Conservation (phyloP, 2,329 filamentous ascomycete species). For the Talaromyces rugulosus region DNA sequence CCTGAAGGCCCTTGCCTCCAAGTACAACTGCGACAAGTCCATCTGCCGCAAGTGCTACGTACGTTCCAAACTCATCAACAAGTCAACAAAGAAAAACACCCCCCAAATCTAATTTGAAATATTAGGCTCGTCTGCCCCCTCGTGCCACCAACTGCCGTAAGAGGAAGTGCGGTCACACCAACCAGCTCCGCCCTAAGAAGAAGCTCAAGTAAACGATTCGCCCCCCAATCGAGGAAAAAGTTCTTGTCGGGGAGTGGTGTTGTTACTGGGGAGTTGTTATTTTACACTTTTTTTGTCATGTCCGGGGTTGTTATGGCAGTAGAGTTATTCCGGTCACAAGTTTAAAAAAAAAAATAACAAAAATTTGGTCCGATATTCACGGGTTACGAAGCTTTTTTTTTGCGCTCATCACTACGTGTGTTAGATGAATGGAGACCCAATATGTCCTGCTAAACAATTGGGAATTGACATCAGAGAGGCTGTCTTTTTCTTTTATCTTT, state of each 20-base stretch:
- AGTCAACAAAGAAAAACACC: background rate
- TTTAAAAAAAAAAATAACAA: constrained; percentile 5
- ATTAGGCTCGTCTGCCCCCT: constrained; percentile 75
- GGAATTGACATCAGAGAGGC: background rate
- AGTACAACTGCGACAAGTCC: constrained; percentile 99
- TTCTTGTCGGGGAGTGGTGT: background rate
- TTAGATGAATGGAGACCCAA: background rate
- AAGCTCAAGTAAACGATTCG: constrained; percentile 77
- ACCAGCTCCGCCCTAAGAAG: constrained; percentile 99
- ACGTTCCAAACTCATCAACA: constrained; percentile 41
- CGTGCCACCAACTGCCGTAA: constrained; percentile 99
- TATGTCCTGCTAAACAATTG: background rate
- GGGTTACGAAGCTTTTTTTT: background rate
- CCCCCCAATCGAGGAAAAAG: constrained; percentile 5
- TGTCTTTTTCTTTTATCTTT: background rate
- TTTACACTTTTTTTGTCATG: background rate
- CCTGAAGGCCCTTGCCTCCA: constrained; percentile 95
- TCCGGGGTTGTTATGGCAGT: background rate
- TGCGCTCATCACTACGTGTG: constrained; percentile 1
- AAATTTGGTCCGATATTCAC: background rate
- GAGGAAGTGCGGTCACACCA: constrained; percentile 99
- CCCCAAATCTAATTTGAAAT: background rate
- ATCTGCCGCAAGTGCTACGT: constrained; percentile 99
- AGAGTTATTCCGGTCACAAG: background rate
- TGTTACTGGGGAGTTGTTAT: background rate